phyloP scores from a whole-genome alignment of 495 filamentous ascomycete genomes.

The Podospora appendiculata region DNA sequence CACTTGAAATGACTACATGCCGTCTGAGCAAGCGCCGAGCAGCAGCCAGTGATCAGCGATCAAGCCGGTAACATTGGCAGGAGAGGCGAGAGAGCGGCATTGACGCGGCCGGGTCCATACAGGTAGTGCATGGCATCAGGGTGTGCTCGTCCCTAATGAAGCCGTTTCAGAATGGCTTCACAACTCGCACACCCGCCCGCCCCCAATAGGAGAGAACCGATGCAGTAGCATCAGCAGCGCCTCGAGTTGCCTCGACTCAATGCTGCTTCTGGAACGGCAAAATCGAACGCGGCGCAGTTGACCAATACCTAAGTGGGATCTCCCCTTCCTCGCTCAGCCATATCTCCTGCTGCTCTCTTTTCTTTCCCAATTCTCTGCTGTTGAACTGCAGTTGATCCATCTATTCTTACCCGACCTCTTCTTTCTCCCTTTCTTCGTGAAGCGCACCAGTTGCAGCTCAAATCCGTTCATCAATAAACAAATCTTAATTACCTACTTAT shows the following conservation, averaged over 20 bases:
- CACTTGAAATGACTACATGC: not conserved
- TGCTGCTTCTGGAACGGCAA: not conserved
- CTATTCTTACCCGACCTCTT: constrained; percentile 13
- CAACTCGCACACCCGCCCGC: constrained; percentile 7
- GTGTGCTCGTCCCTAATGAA: not conserved
- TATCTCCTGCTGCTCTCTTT: constrained; percentile 7
- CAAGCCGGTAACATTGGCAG: not conserved
- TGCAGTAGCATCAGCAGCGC: not conserved
- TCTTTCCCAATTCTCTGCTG: constrained; percentile 6
- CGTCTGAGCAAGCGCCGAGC: not conserved
- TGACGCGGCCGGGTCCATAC: not conserved
- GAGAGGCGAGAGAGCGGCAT: constrained; percentile 3
- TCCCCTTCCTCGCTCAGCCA: constrained; percentile 7
- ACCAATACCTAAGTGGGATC: constrained; percentile 2
- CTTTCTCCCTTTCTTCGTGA: constrained; percentile 6
- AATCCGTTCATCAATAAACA: no score
- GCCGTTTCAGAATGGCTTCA: constrained; percentile 22
- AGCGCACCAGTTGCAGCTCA: constrained; percentile 15
- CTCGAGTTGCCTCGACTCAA: not conserved
- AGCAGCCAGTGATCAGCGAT: not conserved
- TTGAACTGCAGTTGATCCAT: not conserved
- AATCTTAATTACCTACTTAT: no score
- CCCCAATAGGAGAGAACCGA: not conserved
- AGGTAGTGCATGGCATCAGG: not conserved
- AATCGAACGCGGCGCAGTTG: not conserved